Percentiles rank a stretch among this genome's conserved stretches.
Evolutionary conservation across 1,284 basidiomycete genomes (phyloP).

Genomic region (Trichosporon faecale): DNA sequence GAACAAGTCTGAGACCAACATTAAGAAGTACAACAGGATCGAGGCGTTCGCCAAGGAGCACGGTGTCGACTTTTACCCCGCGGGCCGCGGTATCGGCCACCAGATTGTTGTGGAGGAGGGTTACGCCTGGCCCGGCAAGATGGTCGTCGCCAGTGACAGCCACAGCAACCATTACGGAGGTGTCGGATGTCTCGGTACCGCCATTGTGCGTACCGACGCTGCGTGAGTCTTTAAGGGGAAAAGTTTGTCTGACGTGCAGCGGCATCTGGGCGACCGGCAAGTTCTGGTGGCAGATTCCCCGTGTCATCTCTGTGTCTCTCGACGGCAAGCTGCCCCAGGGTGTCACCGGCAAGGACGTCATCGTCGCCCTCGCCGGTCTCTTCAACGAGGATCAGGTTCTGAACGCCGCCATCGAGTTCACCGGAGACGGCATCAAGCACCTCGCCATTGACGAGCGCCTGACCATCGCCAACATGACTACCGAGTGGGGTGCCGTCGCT

Average conservation of each 20-base stretch:
- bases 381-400: slow-evolving; percentile 98
- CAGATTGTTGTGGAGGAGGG: slow-evolving; percentile 94
- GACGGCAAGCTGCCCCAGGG: slow-evolving; percentile 77
- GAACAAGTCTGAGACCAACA: slow-evolving; percentile 90
- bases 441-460: slow-evolving; percentile 87
- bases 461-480: slow-evolving; percentile 98
- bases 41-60: slow-evolving; percentile 86
- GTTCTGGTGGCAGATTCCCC: slow-evolving; percentile 99
- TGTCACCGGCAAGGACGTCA: slow-evolving; percentile 97
- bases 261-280: slow-evolving; percentile 98
- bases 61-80: slow-evolving; percentile 91
- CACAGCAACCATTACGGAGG: slow-evolving; percentile 97
- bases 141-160: slow-evolving; percentile 93
- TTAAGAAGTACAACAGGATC: slow-evolving; percentile 88
- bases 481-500: slow-evolving; percentile 96
- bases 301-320: slow-evolving; percentile 93
- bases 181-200: slow-evolving; percentile 93
- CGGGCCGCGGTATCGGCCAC: slow-evolving; percentile 96
- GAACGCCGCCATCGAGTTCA: slow-evolving; percentile 97
- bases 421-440: slow-evolving; percentile 80
- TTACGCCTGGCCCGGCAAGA: slow-evolving; percentile 88
- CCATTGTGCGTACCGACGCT: slow-evolving; percentile 76
- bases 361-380: slow-evolving; percentile 91
- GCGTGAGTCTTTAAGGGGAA: slow-evolving; percentile 38
- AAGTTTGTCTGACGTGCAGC: slow-evolving; percentile 24